A percentile compares a stretch with the other conserved stretches of the same genome.
These are phyloP conservation scores for Cordyceps javanica DNA, from an alignment of 2,329 filamentous ascomycete genomes.

Conservation along the genomic window DNA sequence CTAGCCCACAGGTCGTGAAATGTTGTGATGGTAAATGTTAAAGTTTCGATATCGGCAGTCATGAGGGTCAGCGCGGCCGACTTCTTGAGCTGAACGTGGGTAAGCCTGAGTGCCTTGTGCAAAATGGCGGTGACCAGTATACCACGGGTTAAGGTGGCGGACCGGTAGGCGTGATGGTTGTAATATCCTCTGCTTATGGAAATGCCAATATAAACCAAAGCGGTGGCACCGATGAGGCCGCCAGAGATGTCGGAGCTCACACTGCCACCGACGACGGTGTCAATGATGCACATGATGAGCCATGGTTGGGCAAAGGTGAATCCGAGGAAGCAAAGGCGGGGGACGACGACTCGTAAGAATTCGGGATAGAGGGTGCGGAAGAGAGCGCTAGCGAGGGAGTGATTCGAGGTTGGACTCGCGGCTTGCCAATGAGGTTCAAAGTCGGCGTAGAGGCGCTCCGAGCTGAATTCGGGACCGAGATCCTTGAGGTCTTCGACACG, in stretches of 20 bases:
- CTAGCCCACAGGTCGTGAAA: constrained; percentile 13
- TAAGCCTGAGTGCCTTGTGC: constrained; percentile 11
- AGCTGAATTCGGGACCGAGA: constrained; percentile 11
- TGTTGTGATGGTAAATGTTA: constrained; percentile 1
- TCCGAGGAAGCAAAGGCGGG: constrained; percentile 4
- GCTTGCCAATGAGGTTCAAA: constrained; percentile 8
- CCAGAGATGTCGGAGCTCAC: neutral
- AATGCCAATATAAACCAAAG: constrained; percentile 8
- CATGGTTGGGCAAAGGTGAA: constrained; percentile 11
- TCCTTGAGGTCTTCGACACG: constrained; percentile 8
- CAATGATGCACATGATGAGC: constrained; percentile 3
- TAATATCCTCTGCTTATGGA: constrained; percentile 10
- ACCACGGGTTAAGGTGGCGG: constrained; percentile 10
- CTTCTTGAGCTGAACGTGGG: constrained; percentile 5
- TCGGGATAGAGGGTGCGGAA: constrained; percentile 6
- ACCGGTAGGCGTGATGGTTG: constrained; percentile 5
- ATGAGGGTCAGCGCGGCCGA: constrained; percentile 10
- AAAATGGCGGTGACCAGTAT: constrained; percentile 7
- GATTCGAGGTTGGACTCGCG: constrained; percentile 2
- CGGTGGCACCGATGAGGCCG: constrained; percentile 10
- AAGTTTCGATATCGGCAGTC: constrained; percentile 8
- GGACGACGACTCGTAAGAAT: constrained; percentile 1
- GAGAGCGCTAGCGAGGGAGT: constrained; percentile 1
- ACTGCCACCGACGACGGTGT: neutral
- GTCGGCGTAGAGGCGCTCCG: neutral